Conservation (phyloP, 1,284 basidiomycete genomes). For the Sporisorium scitamineum region DNA sequence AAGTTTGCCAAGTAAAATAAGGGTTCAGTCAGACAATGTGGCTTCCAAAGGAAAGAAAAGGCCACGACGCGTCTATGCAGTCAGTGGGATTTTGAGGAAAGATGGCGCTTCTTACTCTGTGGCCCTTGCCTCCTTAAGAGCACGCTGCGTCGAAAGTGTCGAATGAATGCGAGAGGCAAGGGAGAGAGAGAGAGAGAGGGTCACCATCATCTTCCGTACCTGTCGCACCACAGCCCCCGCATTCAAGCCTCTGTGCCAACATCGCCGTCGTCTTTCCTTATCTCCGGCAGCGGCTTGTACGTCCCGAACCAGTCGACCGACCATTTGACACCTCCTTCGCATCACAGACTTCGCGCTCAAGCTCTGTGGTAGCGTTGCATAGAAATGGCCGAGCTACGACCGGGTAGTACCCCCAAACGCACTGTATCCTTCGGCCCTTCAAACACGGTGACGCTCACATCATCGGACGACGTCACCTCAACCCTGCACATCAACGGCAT, state of each 20-base stretch:
- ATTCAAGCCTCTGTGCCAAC: background rate
- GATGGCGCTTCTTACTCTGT: background rate
- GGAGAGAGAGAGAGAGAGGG: background rate
- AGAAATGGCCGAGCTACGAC: conserved; percentile 42
- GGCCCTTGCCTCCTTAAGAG: background rate
- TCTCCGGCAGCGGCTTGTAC: background rate
- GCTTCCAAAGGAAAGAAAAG: background rate
- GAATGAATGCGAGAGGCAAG: no score
- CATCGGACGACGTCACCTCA: conserved; percentile 3
- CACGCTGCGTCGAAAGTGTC: background rate
- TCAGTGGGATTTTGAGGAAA: background rate
- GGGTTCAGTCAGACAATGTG: background rate
- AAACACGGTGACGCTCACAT: conserved; percentile 34
- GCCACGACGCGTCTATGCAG: conserved; percentile 11
- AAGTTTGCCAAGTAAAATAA: no score
- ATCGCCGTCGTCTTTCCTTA: background rate
- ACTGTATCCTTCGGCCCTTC: conserved; percentile 57
- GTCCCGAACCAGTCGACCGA: background rate
- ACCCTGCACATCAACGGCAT: conserved; percentile 12
- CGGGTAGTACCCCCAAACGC: conserved; percentile 46
- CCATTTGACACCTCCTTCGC: no score
- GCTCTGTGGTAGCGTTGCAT: conserved; percentile 2
- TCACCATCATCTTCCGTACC: background rate
- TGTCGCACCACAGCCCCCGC: background rate
- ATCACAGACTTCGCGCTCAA: no score